Evolutionary conservation across 495 filamentous ascomycete genomes (phyloP).

Genomic region (Beverwykella pulmonaria): DNA sequence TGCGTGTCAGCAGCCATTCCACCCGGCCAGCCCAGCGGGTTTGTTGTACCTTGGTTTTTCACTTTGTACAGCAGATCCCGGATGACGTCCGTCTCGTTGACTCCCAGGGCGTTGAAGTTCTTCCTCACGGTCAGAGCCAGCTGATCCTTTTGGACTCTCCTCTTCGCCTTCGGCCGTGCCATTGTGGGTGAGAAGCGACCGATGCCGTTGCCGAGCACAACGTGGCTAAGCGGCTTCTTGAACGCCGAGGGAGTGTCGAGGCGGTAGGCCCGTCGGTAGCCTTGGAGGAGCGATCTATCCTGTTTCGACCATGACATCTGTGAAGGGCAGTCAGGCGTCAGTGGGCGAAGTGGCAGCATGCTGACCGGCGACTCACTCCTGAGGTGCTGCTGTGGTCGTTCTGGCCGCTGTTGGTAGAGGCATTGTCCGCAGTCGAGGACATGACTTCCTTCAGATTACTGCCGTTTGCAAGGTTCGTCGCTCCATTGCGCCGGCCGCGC

Average conservation of each 20-base stretch:
- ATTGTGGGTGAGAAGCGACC: constrained; percentile 75
- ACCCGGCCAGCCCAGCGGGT: neutral
- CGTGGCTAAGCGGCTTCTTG: constrained; percentile 69
- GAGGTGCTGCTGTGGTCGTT: constrained; percentile 32
- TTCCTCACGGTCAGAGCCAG: constrained; percentile 81
- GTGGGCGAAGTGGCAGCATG: constrained; percentile 5
- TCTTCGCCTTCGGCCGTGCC: constrained; percentile 60
- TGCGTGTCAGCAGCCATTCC: neutral
- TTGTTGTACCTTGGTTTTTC: constrained; percentile 58
- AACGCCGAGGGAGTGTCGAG: constrained; percentile 71
- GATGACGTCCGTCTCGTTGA: constrained; percentile 85
- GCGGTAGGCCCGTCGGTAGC: constrained; percentile 77
- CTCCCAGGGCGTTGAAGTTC: constrained; percentile 83
- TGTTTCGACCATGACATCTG: constrained; percentile 79
- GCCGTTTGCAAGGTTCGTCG: constrained; percentile 29
- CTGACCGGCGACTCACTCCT: constrained; percentile 36
- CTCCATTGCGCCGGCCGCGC: constrained; percentile 37
- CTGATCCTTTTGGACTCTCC: constrained; percentile 74
- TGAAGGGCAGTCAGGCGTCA: constrained; percentile 14
- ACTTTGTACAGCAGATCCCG: constrained; percentile 87
- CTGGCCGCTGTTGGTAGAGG: constrained; percentile 36
- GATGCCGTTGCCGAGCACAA: constrained; percentile 71
- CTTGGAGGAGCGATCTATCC: constrained; percentile 70
- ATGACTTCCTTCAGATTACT: constrained; percentile 46
- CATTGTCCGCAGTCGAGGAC: constrained; percentile 37